Percentiles rank a stretch among this genome's conserved stretches.
Conservation (phyloP, 352 stramenopile species). For the Phytophthora fragariae region DNA sequence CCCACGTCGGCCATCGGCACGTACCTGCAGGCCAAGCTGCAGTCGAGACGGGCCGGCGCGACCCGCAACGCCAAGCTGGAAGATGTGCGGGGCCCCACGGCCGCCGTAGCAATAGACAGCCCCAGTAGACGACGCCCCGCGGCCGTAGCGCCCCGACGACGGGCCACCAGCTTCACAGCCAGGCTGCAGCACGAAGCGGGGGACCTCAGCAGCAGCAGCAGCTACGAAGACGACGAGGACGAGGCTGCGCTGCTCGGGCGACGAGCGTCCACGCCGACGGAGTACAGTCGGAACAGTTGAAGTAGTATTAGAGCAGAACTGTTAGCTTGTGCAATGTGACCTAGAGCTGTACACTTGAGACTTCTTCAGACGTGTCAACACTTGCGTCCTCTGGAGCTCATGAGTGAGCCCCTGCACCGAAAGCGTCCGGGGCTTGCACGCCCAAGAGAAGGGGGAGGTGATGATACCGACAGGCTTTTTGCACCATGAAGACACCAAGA, state of each 20-base stretch:
- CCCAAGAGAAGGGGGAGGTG: constrained; percentile 39
- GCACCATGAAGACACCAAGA: constrained; percentile 31
- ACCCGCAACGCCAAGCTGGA: constrained; percentile 53
- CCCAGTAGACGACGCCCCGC: constrained; percentile 22
- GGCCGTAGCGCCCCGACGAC: constrained; percentile 33
- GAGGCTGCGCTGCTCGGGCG: constrained; percentile 20
- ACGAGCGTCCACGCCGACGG: constrained; percentile 26
- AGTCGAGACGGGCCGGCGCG: constrained; percentile 43
- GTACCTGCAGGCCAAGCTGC: constrained; percentile 61
- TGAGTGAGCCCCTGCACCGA: constrained; percentile 24
- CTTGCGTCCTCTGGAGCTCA: constrained; percentile 11
- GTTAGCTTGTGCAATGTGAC: constrained; percentile 16
- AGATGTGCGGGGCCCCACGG: constrained; percentile 49
- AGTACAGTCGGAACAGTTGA: constrained; percentile 24
- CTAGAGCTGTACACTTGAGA: constrained; percentile 4
- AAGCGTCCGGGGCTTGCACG: constrained; percentile 39
- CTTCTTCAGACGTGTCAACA: constrained; percentile 2
- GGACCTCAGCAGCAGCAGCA: constrained; percentile 18
- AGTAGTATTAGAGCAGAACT: constrained; percentile 16
- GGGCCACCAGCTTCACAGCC: constrained; percentile 30
- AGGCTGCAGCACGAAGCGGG: constrained; percentile 28
- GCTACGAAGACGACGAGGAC: constrained; percentile 24
- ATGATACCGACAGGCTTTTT: constrained; percentile 26
- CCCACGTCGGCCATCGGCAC: constrained; percentile 63
- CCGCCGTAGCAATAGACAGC: constrained; percentile 31